phyloP scores from a whole-genome alignment of 2,329 filamentous ascomycete genomes.

The Ascochyta koolunga region DNA sequence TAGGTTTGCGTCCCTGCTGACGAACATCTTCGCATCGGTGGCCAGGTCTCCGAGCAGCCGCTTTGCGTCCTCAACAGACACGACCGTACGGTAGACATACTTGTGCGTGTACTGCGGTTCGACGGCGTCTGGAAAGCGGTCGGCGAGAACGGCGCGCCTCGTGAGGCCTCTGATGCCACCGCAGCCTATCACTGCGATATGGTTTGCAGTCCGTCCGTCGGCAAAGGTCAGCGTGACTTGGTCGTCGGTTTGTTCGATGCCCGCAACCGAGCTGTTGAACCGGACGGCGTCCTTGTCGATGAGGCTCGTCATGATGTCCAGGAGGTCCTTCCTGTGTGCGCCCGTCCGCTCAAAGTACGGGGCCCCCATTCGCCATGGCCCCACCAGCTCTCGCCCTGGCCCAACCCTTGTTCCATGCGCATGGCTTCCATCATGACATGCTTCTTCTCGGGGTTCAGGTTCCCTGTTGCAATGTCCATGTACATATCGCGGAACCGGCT shows the following conservation, averaged over 20 bases:
- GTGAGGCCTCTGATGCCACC: conserved; percentile 53
- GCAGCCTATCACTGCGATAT: conserved; percentile 52
- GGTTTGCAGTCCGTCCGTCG: conserved; percentile 43
- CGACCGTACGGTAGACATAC: conserved; percentile 35
- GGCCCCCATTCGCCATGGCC: conserved; percentile 44
- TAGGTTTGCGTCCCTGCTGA: conserved; percentile 21
- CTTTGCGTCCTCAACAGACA: conserved; percentile 47
- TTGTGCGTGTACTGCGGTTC: conserved; percentile 32
- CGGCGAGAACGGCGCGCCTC: conserved; percentile 22
- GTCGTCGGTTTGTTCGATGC: conserved; percentile 43
- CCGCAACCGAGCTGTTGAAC: conserved; percentile 31
- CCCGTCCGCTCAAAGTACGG: conserved; percentile 50
- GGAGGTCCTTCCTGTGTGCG: conserved; percentile 50
- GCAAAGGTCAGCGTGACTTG: conserved; percentile 48
- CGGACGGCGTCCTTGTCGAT: conserved; percentile 31
- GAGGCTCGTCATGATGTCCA: conserved; percentile 56
- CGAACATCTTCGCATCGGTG: conserved; percentile 36
- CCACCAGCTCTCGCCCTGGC: conserved; percentile 48
- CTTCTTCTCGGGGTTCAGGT: conserved; percentile 45
- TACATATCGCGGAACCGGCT: conserved; percentile 46
- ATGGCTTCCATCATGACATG: conserved; percentile 52
- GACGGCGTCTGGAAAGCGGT: conserved; percentile 21
- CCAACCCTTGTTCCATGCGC: conserved; percentile 49
- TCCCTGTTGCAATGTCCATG: conserved; percentile 48
- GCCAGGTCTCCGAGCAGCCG: conserved; percentile 42